These are phyloP conservation scores for Gloeophyllum trabeum DNA, from an alignment of 768 basidiomycete species.

Conservation along the genomic window DNA sequence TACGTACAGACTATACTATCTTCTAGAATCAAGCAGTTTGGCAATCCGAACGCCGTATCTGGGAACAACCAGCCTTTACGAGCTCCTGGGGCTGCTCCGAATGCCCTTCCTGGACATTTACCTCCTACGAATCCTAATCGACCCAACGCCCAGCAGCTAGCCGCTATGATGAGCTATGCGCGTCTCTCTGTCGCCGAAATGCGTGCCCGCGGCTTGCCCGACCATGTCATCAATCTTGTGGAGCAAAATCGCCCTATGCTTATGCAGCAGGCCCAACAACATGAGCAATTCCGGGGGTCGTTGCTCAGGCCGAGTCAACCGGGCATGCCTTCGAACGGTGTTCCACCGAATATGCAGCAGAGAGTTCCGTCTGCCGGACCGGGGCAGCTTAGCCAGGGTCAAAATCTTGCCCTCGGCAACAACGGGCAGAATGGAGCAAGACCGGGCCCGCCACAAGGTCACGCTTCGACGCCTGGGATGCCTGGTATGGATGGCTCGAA, in stretches of 20 bases:
- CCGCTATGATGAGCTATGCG: conserved; percentile 26
- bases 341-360: conserved; percentile 23
- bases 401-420: too few species aligned
- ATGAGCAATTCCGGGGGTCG: conserved; percentile 2
- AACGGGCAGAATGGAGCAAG: too few species aligned
- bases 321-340: neutral
- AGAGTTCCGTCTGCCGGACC: neutral
- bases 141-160: conserved; percentile 23
- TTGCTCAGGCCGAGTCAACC: neutral
- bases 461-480: too few species aligned
- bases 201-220: conserved; percentile 35
- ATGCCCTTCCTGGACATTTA: conserved; percentile 3
- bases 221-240: conserved; percentile 41
- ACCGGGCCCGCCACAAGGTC: too few species aligned
- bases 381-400: conserved; percentile 3
- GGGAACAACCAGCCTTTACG: neutral
- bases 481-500: too few species aligned
- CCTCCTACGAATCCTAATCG: too few species aligned
- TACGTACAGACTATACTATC: conserved; percentile 26
- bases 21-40: too few species aligned
- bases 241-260: conserved; percentile 36
- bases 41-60: conserved; percentile 1
- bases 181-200: conserved; percentile 37
- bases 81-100: neutral
- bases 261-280: conserved; percentile 10